These are phyloP conservation scores for Podospora tetraspora DNA, from an alignment of 495 filamentous ascomycete genomes.

Conservation along the genomic window DNA sequence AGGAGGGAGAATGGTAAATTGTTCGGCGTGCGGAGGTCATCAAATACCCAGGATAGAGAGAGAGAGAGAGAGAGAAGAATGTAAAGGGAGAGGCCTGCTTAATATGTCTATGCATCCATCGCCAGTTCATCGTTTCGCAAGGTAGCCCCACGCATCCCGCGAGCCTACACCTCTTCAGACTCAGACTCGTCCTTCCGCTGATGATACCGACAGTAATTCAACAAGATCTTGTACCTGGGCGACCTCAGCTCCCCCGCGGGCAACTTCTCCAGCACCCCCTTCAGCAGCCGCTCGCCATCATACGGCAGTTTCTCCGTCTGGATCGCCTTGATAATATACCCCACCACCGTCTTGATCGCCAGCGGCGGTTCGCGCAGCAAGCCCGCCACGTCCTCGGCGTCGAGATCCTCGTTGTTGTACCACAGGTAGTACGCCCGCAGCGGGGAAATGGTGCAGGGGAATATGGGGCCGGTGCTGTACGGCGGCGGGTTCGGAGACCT, in stretches of 20 bases:
- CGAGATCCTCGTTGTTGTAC: constrained; percentile 43
- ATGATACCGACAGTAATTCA: no score
- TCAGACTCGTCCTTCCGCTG: no score
- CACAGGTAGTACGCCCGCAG: constrained; percentile 60
- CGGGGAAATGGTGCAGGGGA: no score
- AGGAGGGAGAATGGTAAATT: not conserved
- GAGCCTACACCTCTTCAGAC: no score
- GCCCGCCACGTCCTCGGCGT: constrained; percentile 40
- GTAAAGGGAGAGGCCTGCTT: not conserved
- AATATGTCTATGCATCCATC: not conserved
- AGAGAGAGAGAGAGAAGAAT: not conserved
- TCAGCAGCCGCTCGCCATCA: constrained; percentile 28
- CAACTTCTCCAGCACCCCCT: constrained; percentile 27
- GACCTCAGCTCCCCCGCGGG: not conserved
- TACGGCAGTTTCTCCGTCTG: constrained; percentile 38
- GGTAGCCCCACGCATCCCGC: no score
- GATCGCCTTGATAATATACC: constrained; percentile 46
- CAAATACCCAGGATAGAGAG: constrained; percentile 13
- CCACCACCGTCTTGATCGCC: constrained; percentile 41
- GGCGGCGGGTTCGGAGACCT: no score
- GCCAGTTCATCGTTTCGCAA: not conserved
- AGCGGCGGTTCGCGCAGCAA: constrained; percentile 54
- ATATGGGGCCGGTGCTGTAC: no score
- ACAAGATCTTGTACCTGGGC: constrained; percentile 1
- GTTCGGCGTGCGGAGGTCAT: constrained; percentile 7